Evolutionary conservation across 129 eudicot species (phyloP), one percentile per base, ranked within the genome.

Genomic region (Escallonia rubra): DNA sequence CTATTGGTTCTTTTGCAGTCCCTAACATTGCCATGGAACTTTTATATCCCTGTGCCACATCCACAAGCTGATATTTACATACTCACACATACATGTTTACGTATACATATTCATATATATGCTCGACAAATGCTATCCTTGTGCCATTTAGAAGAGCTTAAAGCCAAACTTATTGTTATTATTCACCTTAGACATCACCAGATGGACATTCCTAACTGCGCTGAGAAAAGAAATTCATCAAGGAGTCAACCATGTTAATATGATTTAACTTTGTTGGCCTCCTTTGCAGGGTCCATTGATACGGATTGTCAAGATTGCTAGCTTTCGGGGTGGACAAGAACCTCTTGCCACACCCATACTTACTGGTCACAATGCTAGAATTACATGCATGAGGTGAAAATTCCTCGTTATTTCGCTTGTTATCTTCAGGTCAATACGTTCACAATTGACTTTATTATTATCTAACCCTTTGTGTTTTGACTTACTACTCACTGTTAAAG

Each of bases 371-470:
- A 79, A 80, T 68, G 95, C 96, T 42, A 88, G 88, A 67, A 75
- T 90, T 69, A 85, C 96, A 41, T 81, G 92, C 78, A 87, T 87
- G 88, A 85, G 97, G 97, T 90, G 55, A 74, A 79, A 71, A 50
- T 64, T 23, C 62, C 41, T 10, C 52, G 8, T n/a, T 59, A 65
- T 41, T 16, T 6, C n/a, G 43, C 61, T 54, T 23, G 34, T 0
- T 23, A 23, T 0, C 34, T 23, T 23, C 1, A 23, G 34, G 34
- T 23, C 34, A 23, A 23, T 23, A 23, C 34, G 34, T 23, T 23
- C 34, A 23, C 34, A 23, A 23, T 23, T 23, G 34, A 23, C 34
- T 23, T 23, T 23, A 23, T 23, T 0, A 23, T 23, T 23, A 23
- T 23, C 1, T 23, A 23, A 23, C 34, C 34, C 34, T 23, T 23